Base-by-base conservation (phyloP, 495 filamentous ascomycete genomes). In the Neurospora sp. region DNA sequence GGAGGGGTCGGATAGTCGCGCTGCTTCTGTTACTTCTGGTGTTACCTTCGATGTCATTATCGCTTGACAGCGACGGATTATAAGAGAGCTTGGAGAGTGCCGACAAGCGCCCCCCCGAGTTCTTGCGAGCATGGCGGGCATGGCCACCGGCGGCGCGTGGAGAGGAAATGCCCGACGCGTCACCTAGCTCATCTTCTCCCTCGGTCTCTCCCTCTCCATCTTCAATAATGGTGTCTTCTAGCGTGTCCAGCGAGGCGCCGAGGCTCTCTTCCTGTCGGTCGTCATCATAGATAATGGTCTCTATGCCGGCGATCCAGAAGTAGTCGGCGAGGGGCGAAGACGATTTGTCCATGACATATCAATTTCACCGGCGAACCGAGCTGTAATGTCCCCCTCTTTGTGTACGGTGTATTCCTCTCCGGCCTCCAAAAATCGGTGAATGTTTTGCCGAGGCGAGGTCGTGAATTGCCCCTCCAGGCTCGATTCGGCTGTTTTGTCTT, bases 291-390 rank as follows among this genome's bases (percentile, higher is more conserved):
- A 87, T 85, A 73, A 88, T 82, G 68, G 92, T 91, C 82, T 94
- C 93, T 77, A 97, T 89, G 81, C 96, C 96, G 75, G 93, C 93
- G 75, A 99, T 98, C 93, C 96, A 99, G 84, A 99, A 99, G 84
- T 96, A 98, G 82, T 99, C 96, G 79, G 96, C 96, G 73, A 99
- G 89, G 74, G 96, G 96, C 70, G 91, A 86, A 72, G 91, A 90
- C 27, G 91, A 86, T 79, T 78, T 81, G 70, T 86, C 87, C 87
- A 88, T 88, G 80, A 78, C 84, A 86, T 84, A 78, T 76, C 80
- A 85, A 73, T 70, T 75, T 72, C 59, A 73, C 53, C 69, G n/a
- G 42, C 72, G 40, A 39, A 45, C 69, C 39, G 16, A 39, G 31
- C 18, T 8, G 39, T 74, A 41, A 41, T 71, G 35, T 69, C 59